Base-by-base conservation (phyloP, 768 basidiomycete species). In the Kwoniella sp. region DNA sequence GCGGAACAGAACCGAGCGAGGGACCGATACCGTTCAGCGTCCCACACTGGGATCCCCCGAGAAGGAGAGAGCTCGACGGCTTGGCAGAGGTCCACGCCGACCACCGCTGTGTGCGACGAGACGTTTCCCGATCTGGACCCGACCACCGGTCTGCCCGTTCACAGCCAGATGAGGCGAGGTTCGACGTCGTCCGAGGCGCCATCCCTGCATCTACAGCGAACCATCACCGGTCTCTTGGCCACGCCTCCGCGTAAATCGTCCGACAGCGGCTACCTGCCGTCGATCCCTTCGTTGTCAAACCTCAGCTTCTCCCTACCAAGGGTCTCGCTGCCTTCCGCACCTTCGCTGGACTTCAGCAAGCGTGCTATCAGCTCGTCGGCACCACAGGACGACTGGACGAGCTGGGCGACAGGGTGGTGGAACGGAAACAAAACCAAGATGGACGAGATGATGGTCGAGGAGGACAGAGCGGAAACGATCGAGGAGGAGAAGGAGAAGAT, bases 381-480 rank as follows among this genome's bases (percentile, higher is more conserved):
- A 3, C 27, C 32, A 14, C 55, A 62, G 23, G 62, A 55, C 5
- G 64, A 69, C 46, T 65, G 64, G 64, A 32, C 55, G 19, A 48
- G 42, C 5, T 65, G 67, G 64, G 47, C 64, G 3, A 37, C 60
- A 5, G 60, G 63, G 14, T 63, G 61, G 59, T 63, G 59, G 59
- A 40, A 36, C 22, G 81, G 82, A 23, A 76, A 76, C 44, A 82
- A 79, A 56, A 75, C 75, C 15, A 67, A 75, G 39, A 75, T 79
- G 9, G 76, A 81, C 49, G 50, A 69, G 7, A 74, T 84, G 28
- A 73, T 82, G 25, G 66, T 76, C 19, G 79, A 83, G 34, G 80
- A 82, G 22, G 83, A 85, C 64, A 77, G 78, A 36, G 76, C 77
- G 3, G 78, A 77, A 5, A 79, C 81, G 3, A 71, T 77, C 5